Conservation (phyloP, 2,329 filamentous ascomycete species). For the Aspergillus tubingensis region DNA sequence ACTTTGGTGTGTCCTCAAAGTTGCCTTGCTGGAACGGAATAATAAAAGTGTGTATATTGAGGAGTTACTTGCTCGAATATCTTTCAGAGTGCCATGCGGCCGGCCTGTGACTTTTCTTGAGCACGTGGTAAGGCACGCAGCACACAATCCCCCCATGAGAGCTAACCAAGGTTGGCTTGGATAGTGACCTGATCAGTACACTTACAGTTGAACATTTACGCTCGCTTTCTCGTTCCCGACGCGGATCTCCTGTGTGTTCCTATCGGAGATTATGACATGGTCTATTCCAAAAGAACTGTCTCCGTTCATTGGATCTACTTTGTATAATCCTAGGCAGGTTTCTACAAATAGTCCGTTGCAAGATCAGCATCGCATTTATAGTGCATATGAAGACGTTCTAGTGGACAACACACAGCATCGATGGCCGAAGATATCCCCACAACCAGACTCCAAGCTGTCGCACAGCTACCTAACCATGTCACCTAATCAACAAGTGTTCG, state of each 20-base stretch:
- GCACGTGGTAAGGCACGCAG: constrained; percentile 22
- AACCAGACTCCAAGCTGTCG: constrained; percentile 18
- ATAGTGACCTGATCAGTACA: background rate
- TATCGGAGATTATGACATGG: constrained; percentile 33
- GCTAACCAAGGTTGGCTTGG: background rate
- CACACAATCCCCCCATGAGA: background rate
- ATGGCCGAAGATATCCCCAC: constrained; percentile 23
- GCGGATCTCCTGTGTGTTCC: constrained; percentile 17
- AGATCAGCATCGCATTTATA: constrained; percentile 16
- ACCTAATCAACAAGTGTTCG: constrained; percentile 6
- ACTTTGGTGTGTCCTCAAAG: background rate
- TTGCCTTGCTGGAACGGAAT: constrained; percentile 24
- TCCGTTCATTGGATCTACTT: constrained; percentile 30
- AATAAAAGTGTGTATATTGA: constrained; percentile 43
- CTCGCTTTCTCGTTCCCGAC: constrained; percentile 30
- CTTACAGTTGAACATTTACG: constrained; percentile 28
- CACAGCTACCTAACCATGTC: constrained; percentile 16
- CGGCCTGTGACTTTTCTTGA: constrained; percentile 37
- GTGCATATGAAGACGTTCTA: constrained; percentile 19
- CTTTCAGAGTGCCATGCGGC: constrained; percentile 34
- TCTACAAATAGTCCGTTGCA: constrained; percentile 10
- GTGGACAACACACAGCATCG: constrained; percentile 16
- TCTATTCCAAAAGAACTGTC: constrained; percentile 19
- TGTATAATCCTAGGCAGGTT: too few relatives aligned
- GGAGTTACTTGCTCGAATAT: constrained; percentile 41